Evolutionary conservation across 352 stramenopile species (phyloP), one percentile per base, ranked within the genome.

Genomic region (Pythium rhizo-oryzae): DNA sequence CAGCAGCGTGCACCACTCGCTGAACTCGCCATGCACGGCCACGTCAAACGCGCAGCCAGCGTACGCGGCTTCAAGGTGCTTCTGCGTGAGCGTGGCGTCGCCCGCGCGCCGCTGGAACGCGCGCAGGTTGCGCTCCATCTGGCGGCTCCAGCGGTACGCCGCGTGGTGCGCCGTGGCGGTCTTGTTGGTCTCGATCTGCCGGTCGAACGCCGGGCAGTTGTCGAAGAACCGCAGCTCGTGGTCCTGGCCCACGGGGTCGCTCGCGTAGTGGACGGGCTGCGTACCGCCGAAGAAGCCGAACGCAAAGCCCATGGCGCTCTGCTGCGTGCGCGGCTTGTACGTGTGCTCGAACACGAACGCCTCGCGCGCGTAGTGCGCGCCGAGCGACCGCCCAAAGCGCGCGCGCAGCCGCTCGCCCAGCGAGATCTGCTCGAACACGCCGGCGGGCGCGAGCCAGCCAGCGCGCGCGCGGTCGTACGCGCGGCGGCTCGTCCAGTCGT

Each of bases 11-110:
- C 87, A 95, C 87, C 87, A 95, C 23, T 91, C 66, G 30, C 84
- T 61, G 35, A 76, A 72, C 2, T 72, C 67, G n/a, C 53, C 55
- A 8, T 61, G 71, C 24, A 90, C 77, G 19, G 87, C 81, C 23
- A 93, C 80, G 56, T 96, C 87, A 69, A 96, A 96, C 8, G 87
- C 85, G 60, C 87, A 95, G 7, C 66, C 87, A 24, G 84, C 84
- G 60, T 95, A 95, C 19, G 84, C 85, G 11, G 87, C 85, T 33
- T 93, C 85, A 52, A 95, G 56, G 61, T 95, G 82, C n/a, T 79
- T 77, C 39, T 90, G 81, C 3, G 70, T 78, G 21, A 89, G 58
- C 21, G n/a, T 12, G 41, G 30, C 23, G 19, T 66, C 59, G 12
- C 60, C 59, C 8, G 71, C 65, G 3, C 78, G 19, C 6, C 39